Evolutionary conservation across 2,329 filamentous ascomycete species (phyloP).

Genomic region (Sclerotinia glacialis): DNA sequence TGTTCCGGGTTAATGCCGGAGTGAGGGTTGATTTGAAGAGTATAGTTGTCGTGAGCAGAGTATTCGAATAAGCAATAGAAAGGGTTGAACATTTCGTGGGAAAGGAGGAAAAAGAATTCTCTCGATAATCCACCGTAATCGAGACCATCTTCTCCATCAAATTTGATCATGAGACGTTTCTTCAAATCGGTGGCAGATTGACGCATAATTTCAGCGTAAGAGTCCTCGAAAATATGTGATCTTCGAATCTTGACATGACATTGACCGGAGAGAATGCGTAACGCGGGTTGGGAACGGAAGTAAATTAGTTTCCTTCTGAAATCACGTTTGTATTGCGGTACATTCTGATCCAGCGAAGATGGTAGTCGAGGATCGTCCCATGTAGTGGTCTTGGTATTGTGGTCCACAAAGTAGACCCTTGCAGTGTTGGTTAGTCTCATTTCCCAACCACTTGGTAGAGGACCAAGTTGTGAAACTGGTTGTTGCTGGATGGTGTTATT

Average conservation of each 20-base stretch:
- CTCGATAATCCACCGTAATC: slow-evolving; percentile 96
- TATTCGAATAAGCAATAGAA: slow-evolving; percentile 99
- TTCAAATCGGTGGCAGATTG: slow-evolving; percentile 95
- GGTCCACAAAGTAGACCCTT: slow-evolving; percentile 96
- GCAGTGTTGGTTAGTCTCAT: slow-evolving; percentile 99
- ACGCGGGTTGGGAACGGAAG: slow-evolving; percentile 95
- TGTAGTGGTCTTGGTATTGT: slow-evolving; percentile 99
- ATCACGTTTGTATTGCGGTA: slow-evolving; percentile 98
- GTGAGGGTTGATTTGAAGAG: slow-evolving; percentile 98
- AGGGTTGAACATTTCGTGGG: slow-evolving; percentile 99
- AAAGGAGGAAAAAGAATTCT: slow-evolving; percentile 99
- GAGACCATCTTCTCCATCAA: slow-evolving; percentile 95
- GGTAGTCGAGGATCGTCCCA: slow-evolving; percentile 97
- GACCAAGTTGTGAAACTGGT: slow-evolving; percentile 92
- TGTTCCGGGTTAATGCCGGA: slow-evolving; percentile 99
- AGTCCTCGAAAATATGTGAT: slow-evolving; percentile 97
- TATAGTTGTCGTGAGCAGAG: slow-evolving; percentile 99
- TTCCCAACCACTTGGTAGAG: slow-evolving; percentile 96
- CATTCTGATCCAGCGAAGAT: slow-evolving; percentile 94
- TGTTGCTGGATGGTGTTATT: slow-evolving; percentile 93
- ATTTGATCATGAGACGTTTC: slow-evolving; percentile 99
- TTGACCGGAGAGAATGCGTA: slow-evolving; percentile 92
- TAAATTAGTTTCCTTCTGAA: slow-evolving; percentile 98
- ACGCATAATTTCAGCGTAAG: slow-evolving; percentile 96
- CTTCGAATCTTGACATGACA: slow-evolving; percentile 97